phyloP scores from a whole-genome alignment of 805 yeast species.

The Scheffersomyces lignosus region DNA sequence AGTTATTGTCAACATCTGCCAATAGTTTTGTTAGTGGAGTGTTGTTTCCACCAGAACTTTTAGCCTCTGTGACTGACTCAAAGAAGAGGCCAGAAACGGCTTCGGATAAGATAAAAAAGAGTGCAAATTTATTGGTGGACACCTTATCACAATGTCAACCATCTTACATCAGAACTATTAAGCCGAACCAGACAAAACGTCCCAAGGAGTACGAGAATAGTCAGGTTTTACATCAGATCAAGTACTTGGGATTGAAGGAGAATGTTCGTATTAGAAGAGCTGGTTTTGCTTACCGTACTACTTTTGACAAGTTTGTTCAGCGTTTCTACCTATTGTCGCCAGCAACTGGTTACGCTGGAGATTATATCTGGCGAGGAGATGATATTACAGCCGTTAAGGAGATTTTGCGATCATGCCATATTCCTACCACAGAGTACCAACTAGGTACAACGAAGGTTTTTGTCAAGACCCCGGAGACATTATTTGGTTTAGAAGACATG shows the following conservation, averaged over 20 bases:
- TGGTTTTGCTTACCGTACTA: slow-evolving; percentile 96
- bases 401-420: slow-evolving; percentile 55
- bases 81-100: slow-evolving; percentile 92
- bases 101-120: slow-evolving; percentile 86
- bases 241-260: slow-evolving; percentile 93
- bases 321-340: slow-evolving; percentile 86
- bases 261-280: slow-evolving; percentile 98
- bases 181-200: slow-evolving; percentile 91
- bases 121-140: slow-evolving; percentile 88
- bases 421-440: slow-evolving; percentile 82
- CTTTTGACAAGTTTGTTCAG: slow-evolving; percentile 94
- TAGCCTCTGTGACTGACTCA: slow-evolving; percentile 46
- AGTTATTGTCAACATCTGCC: slow-evolving; percentile 68
- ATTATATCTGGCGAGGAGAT: slow-evolving; percentile 59
- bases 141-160: slow-evolving; percentile 91
- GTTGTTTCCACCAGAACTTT: slow-evolving; percentile 40
- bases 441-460: slow-evolving; percentile 90
- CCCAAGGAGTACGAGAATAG: slow-evolving; percentile 86
- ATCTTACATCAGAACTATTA: slow-evolving; percentile 94
- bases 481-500: slow-evolving; percentile 93
- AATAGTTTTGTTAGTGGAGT: slow-evolving; percentile 66
- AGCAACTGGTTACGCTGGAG: slow-evolving; percentile 89
- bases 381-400: slow-evolving; percentile 51
- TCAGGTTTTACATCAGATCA: slow-evolving; percentile 93
- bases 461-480: slow-evolving; percentile 94